Percentiles rank a stretch among this genome's conserved stretches.
Evolutionary conservation across 805 yeast genomes (phyloP).

Genomic region (Candida argentea): DNA sequence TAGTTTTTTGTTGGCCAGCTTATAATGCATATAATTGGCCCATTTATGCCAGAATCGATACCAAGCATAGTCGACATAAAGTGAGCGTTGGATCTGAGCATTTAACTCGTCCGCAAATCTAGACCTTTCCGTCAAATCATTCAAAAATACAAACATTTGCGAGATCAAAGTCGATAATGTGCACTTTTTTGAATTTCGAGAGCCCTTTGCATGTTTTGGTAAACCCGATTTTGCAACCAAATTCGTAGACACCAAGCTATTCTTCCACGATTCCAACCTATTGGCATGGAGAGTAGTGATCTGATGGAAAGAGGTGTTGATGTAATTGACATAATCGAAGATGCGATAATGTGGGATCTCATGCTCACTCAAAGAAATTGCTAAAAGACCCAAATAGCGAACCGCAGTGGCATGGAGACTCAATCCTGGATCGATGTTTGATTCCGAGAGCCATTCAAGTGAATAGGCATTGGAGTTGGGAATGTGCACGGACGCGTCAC

Average conservation of each 20-base stretch:
- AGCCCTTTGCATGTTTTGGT: conserved; percentile 10
- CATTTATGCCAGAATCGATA: conserved; percentile 53
- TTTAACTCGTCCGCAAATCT: conserved; percentile 38
- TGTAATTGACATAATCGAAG: conserved; percentile 10
- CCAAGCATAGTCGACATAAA: conserved; percentile 70
- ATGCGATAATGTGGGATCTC: conserved; percentile 25
- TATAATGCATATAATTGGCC: conserved; percentile 45
- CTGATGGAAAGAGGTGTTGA: conserved; percentile 9
- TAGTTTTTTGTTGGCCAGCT: conserved; percentile 42
- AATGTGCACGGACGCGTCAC: conserved; percentile 18
- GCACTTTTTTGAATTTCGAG: conserved; percentile 4
- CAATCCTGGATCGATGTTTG: conserved; percentile 17
- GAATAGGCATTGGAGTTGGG: conserved; percentile 28
- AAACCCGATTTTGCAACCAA: conserved; percentile 12
- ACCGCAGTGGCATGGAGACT: conserved; percentile 26
- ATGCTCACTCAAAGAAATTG: conserved; percentile 27
- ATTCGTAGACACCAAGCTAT: conserved; percentile 8
- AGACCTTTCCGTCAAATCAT: conserved; percentile 14
- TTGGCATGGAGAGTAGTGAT: conserved; percentile 8
- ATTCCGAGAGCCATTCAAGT: conserved; percentile 19
- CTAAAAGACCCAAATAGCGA: conserved; percentile 25
- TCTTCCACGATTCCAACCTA: conserved; percentile 12
- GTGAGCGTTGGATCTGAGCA: conserved; percentile 36
- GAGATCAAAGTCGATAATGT: conserved; percentile 7
- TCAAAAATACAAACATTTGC: conserved; percentile 7